Evolutionary conservation across 2,329 filamentous ascomycete genomes (phyloP).

Genomic region (Cercospora beticola): DNA sequence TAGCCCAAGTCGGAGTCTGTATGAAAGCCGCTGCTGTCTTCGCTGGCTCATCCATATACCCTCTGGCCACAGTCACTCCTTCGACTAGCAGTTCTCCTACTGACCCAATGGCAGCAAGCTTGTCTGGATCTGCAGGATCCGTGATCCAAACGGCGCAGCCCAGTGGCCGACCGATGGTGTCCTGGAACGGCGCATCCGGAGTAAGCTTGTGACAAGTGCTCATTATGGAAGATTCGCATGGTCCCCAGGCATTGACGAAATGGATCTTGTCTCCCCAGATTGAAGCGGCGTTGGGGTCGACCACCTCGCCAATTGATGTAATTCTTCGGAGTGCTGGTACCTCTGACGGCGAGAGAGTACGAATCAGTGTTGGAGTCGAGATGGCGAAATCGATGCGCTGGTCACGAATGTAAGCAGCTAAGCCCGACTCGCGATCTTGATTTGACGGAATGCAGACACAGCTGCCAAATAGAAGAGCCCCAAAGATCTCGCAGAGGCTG

Average conservation of each 20-base stretch:
- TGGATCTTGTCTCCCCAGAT: background rate
- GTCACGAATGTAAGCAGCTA: background rate
- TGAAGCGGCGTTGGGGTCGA: background rate
- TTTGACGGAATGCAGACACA: background rate
- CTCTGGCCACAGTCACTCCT: conserved; percentile 11
- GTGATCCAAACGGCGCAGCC: conserved; percentile 14
- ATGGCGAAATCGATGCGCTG: conserved; percentile 9
- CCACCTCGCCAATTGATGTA: background rate
- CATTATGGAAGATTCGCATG: conserved; percentile 1
- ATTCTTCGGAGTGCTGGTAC: background rate
- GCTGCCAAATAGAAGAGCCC: conserved; percentile 17
- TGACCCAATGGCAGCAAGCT: background rate
- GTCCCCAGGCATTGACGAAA: conserved; percentile 3
- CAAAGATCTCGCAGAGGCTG: background rate
- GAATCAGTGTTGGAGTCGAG: background rate
- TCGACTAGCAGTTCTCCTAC: conserved; percentile 14
- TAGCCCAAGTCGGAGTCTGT: background rate
- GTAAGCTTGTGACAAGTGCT: background rate
- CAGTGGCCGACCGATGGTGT: conserved; percentile 37
- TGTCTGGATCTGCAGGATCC: background rate
- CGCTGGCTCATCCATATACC: conserved; percentile 14
- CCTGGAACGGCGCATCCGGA: conserved; percentile 14
- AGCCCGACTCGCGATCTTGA: background rate
- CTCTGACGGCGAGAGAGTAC: conserved; percentile 2
- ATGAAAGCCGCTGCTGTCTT: conserved; percentile 37